A percentile compares a stretch with the other conserved stretches of the same genome.
Evolutionary conservation across 352 stramenopile species (phyloP).

Genomic region (Pythium vanterpoolii): DNA sequence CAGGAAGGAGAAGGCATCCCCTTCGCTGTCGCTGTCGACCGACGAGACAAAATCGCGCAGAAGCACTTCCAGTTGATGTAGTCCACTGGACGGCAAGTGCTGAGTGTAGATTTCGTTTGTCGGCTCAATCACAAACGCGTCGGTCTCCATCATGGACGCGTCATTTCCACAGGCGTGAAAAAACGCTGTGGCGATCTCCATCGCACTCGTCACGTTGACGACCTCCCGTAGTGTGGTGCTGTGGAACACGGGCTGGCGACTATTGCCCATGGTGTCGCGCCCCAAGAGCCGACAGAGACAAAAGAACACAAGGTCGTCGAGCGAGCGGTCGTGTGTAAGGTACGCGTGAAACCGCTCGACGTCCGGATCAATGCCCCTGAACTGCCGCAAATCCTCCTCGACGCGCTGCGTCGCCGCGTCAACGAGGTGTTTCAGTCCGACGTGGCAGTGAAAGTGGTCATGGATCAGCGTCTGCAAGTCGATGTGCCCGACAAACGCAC

Average conservation of each 20-base stretch:
- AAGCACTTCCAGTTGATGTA: slow-evolving; percentile 50
- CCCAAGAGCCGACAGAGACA: slow-evolving; percentile 47
- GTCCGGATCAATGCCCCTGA: slow-evolving; percentile 44
- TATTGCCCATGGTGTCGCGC: neutral
- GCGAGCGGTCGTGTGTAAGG: slow-evolving; percentile 37
- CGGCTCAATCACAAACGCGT: slow-evolving; percentile 42
- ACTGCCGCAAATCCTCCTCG: slow-evolving; percentile 28
- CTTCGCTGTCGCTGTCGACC: neutral
- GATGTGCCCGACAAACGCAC: slow-evolving; percentile 26
- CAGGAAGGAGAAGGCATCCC: too few relatives aligned
- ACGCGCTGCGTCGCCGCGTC: slow-evolving; percentile 39
- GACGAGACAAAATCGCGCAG: slow-evolving; percentile 28
- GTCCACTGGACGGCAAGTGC: slow-evolving; percentile 49
- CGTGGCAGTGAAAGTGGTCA: slow-evolving; percentile 66
- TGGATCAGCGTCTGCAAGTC: slow-evolving; percentile 36
- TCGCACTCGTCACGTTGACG: slow-evolving; percentile 38
- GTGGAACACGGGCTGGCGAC: slow-evolving; percentile 50
- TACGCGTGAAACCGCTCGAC: slow-evolving; percentile 61
- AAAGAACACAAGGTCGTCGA: slow-evolving; percentile 63
- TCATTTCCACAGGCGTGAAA: slow-evolving; percentile 55
- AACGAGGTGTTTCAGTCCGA: slow-evolving; percentile 53
- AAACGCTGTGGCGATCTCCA: slow-evolving; percentile 37
- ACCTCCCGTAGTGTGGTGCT: slow-evolving; percentile 51
- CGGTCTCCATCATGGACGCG: slow-evolving; percentile 28
- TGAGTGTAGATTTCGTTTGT: slow-evolving; percentile 52